A percentile compares a stretch with the other conserved stretches of the same genome.
phyloP scores from a whole-genome alignment of 768 basidiomycete genomes.

The Flagelloscypha sp. region DNA sequence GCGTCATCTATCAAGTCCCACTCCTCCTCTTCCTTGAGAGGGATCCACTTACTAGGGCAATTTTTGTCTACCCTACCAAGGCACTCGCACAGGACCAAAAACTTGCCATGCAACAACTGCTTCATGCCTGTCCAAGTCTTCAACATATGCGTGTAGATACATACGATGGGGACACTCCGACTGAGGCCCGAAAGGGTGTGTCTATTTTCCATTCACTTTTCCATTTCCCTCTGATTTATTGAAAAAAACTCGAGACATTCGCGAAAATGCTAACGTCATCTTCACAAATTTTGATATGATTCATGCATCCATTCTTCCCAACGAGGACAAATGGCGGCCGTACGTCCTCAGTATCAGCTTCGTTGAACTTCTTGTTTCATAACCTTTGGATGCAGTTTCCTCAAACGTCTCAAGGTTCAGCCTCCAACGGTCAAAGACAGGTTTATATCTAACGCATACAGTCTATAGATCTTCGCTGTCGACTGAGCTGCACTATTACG shows the following conservation, averaged over 20 bases:
- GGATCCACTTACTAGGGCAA: slow-evolving; percentile 53
- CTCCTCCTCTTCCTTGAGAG: slow-evolving; percentile 57
- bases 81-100: slow-evolving; percentile 88
- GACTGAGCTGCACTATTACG: slow-evolving; percentile 88
- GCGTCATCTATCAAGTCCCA: slow-evolving; percentile 83
- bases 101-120: slow-evolving; percentile 56
- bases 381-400: slow-evolving; percentile 40
- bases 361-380: slow-evolving; percentile 5
- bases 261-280: slow-evolving; percentile 69
- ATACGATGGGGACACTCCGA: slow-evolving; percentile 85
- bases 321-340: slow-evolving; percentile 80
- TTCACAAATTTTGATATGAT: slow-evolving; percentile 91
- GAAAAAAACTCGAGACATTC: slow-evolving; percentile 41
- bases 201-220: not conserved
- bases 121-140: slow-evolving; percentile 53
- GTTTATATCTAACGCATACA: not conserved
- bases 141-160: slow-evolving; percentile 59
- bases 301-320: slow-evolving; percentile 76
- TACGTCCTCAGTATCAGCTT: slow-evolving; percentile 17
- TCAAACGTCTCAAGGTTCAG: slow-evolving; percentile 57
- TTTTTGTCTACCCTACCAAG: slow-evolving; percentile 89
- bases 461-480: slow-evolving; percentile 54
- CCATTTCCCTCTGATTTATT: not conserved
- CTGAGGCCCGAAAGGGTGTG: slow-evolving; percentile 54
- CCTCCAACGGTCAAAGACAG: not conserved